Evolutionary conservation across 2,329 filamentous ascomycete genomes (phyloP).

Genomic region (Colletotrichum orchidophilum): DNA sequence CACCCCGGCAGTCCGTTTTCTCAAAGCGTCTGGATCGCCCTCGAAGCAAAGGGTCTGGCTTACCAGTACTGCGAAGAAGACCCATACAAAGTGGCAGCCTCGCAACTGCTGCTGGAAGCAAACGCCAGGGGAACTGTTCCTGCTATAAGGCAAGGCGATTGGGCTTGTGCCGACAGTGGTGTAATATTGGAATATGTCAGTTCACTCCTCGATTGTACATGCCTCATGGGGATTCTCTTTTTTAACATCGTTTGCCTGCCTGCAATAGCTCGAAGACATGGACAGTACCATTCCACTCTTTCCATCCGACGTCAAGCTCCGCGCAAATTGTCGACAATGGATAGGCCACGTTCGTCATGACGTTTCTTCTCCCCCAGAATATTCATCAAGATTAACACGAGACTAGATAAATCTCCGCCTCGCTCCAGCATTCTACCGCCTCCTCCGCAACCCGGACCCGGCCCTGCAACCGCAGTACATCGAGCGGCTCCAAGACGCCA

Average conservation of each 20-base stretch:
- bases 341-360: conserved; percentile 77
- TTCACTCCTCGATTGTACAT: neutral
- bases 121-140: conserved; percentile 82
- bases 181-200: conserved; percentile 86
- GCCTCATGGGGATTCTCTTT: neutral
- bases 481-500: conserved; percentile 70
- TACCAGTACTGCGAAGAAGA: conserved; percentile 92
- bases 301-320: conserved; percentile 70
- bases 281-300: conserved; percentile 68
- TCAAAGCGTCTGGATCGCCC: conserved; percentile 88
- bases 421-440: conserved; percentile 78
- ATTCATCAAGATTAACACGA: neutral
- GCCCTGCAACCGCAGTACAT: conserved; percentile 67
- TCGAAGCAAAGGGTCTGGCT: conserved; percentile 79
- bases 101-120: conserved; percentile 70
- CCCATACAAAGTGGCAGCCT: conserved; percentile 74
- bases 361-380: too few species aligned
- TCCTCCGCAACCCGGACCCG: conserved; percentile 72
- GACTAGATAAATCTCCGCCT: conserved; percentile 77
- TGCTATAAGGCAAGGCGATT: conserved; percentile 79
- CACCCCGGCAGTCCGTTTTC: conserved; percentile 73
- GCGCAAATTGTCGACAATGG: conserved; percentile 83
- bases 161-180: conserved; percentile 83
- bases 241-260: neutral
- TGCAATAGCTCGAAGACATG: conserved; percentile 75